Percentiles rank a stretch among this genome's conserved stretches.
Evolutionary conservation across 352 stramenopile genomes (phyloP).

Genomic region (Pythium rhizo-oryzae): DNA sequence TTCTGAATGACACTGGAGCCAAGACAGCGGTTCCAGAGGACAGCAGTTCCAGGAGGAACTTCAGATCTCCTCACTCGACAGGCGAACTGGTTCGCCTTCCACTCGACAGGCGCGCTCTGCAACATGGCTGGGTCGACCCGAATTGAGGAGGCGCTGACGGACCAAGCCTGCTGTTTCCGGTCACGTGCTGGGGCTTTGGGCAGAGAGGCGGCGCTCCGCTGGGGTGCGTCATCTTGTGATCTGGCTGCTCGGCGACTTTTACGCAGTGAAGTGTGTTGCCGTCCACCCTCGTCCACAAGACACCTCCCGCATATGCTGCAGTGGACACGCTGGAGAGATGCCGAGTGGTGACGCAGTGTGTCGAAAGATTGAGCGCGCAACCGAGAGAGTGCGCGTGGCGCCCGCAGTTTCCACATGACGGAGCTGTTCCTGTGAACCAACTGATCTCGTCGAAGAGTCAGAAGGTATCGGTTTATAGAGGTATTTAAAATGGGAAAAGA

Average conservation of each 20-base stretch:
- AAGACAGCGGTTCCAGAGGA: too few relatives aligned
- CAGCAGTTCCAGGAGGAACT: too few relatives aligned
- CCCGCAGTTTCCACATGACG: not conserved
- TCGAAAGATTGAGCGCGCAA: not conserved
- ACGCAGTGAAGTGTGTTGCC: not conserved
- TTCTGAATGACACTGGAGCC: too few relatives aligned
- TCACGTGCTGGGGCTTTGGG: not conserved
- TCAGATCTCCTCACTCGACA: too few relatives aligned
- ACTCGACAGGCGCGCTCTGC: not conserved
- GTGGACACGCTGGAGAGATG: not conserved
- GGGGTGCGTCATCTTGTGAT: too few relatives aligned
- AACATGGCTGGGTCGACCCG: too few relatives aligned
- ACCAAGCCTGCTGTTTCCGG: not conserved
- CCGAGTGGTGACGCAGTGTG: not conserved
- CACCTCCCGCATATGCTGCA: not conserved
- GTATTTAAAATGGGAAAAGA: not conserved
- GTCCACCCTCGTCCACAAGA: conserved; percentile 1
- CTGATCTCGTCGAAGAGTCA: conserved; percentile 1
- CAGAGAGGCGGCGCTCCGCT: not conserved
- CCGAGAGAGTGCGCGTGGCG: not conserved
- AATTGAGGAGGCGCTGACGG: not conserved
- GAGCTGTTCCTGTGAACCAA: conserved; percentile 2
- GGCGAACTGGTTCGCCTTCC: too few relatives aligned
- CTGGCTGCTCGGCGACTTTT: too few relatives aligned
- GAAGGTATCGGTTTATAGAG: not conserved